Percentiles rank a stretch among this genome's conserved stretches.
Conservation (phyloP, 140 eudicot species). For the Flaveria floridana region DNA sequence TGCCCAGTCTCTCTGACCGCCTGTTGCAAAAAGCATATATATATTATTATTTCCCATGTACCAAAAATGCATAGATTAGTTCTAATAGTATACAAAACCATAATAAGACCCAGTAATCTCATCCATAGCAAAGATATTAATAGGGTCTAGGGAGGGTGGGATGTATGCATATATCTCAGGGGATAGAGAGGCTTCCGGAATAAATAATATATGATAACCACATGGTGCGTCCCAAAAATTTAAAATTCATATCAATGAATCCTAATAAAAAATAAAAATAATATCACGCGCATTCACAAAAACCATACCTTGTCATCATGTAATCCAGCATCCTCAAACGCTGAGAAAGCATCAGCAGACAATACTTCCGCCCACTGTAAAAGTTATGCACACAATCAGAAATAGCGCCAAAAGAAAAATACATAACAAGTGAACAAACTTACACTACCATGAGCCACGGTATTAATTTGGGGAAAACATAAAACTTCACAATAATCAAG, state of each 20-base stretch:
- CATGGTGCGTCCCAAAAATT: not conserved
- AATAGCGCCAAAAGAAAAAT: constrained; percentile 1
- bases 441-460: not conserved
- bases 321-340: constrained; percentile 82
- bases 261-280: not conserved
- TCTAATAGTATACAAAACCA: not conserved
- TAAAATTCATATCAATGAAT: not conserved
- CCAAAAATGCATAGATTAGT: not conserved
- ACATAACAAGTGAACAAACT: constrained; percentile 1
- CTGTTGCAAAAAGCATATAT: constrained; percentile 26
- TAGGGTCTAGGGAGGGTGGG: too few species aligned
- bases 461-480: constrained; percentile 11
- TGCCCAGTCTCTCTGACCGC: constrained; percentile 60
- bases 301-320: constrained; percentile 55
- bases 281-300: not conserved
- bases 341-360: constrained; percentile 90
- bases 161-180: too few species aligned
- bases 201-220: constrained; percentile 9
- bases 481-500: not conserved
- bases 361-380: constrained; percentile 89
- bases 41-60: constrained; percentile 8
- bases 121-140: too few species aligned
- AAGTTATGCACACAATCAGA: not conserved
- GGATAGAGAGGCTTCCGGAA: not conserved
- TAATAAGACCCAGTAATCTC: not conserved